A percentile compares a stretch with the other conserved stretches of the same genome.
These are phyloP conservation scores for Avena sativa DNA, from an alignment of 176 grass and related monocot genomes.

Conservation along the genomic window DNA sequence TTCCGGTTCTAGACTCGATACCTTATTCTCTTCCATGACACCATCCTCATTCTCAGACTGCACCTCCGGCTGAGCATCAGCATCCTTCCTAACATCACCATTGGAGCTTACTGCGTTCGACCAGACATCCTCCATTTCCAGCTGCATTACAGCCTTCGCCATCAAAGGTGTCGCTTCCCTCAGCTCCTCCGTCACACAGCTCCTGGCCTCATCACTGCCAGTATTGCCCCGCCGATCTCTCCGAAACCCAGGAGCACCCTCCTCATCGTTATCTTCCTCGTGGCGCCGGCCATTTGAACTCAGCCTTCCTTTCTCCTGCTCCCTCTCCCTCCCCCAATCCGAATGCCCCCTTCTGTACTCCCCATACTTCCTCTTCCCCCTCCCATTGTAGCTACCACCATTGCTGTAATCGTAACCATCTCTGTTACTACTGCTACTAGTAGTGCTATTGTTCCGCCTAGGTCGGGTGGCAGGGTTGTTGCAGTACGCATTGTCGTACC, in stretches of 20 bases:
- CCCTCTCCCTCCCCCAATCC: conserved; percentile 61
- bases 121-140: conserved; percentile 57
- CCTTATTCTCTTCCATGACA: conserved; percentile 46
- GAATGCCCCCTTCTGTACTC: conserved; percentile 58
- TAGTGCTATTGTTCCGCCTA: conserved; percentile 40
- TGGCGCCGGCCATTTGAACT: conserved; percentile 58
- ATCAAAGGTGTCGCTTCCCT: conserved; percentile 49
- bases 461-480: conserved; percentile 38
- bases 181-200: conserved; percentile 48
- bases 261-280: conserved; percentile 69
- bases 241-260: conserved; percentile 62
- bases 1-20: conserved; percentile 33
- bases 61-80: conserved; percentile 35
- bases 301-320: conserved; percentile 50
- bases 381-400: conserved; percentile 54
- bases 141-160: conserved; percentile 50
- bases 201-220: conserved; percentile 60
- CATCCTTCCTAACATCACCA: conserved; percentile 58
- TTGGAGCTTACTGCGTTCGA: conserved; percentile 50
- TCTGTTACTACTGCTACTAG: conserved; percentile 29
- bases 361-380: conserved; percentile 67
- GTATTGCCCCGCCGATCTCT: conserved; percentile 45
- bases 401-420: conserved; percentile 54
- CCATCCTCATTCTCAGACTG: conserved; percentile 45
- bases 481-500: conserved; percentile 67